These are phyloP conservation scores for Trypethelium eluteriae DNA, from an alignment of 495 filamentous ascomycete genomes.

Conservation along the genomic window DNA sequence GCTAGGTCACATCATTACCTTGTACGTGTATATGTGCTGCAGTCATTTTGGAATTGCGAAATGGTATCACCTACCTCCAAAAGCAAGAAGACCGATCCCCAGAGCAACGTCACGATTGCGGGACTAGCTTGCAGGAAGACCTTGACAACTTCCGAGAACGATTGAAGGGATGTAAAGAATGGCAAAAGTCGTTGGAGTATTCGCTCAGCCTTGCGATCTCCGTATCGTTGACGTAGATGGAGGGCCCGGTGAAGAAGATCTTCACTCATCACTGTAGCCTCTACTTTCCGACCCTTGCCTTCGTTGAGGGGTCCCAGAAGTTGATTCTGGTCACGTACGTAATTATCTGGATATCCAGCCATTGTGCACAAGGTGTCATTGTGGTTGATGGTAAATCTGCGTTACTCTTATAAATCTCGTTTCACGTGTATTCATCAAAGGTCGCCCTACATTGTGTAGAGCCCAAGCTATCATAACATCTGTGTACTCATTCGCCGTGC, in stretches of 20 bases:
- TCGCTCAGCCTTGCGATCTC: slow-evolving; percentile 2
- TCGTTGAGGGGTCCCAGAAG: neutral
- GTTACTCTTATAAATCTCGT: neutral
- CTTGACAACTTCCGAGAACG: neutral
- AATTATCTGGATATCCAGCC: neutral
- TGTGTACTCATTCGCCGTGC: neutral
- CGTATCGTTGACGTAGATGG: neutral
- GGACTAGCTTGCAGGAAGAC: neutral
- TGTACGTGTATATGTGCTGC: neutral
- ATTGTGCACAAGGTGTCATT: neutral
- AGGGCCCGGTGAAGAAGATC: neutral
- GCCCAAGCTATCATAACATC: neutral
- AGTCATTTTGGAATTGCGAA: neutral
- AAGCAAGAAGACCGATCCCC: neutral
- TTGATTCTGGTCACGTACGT: neutral
- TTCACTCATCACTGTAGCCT: neutral
- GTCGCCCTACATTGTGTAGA: neutral
- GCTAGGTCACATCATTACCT: too few relatives aligned
- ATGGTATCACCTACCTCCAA: neutral
- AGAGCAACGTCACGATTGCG: neutral
- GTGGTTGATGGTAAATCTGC: neutral
- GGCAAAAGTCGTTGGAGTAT: neutral
- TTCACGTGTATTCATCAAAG: neutral
- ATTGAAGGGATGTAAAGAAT: neutral
- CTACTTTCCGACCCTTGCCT: neutral